These are phyloP conservation scores for Aspergillus versicolor DNA, from an alignment of 2,329 filamentous ascomycete genomes.

Conservation along the genomic window DNA sequence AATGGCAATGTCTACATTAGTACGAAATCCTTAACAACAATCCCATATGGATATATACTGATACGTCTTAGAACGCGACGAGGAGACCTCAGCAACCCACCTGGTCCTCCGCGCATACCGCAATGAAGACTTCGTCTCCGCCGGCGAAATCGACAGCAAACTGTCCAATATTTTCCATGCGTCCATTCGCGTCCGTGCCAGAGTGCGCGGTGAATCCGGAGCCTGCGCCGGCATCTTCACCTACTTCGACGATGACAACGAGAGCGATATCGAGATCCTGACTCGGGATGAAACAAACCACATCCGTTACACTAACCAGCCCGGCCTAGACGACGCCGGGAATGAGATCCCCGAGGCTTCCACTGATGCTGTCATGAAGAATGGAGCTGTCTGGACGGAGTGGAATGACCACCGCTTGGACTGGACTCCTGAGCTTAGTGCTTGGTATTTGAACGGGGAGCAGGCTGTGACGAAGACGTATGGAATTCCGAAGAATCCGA, in stretches of 20 bases:
- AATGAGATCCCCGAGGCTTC: slow-evolving; percentile 3
- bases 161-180: not conserved
- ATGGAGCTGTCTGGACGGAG: not conserved
- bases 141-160: slow-evolving; percentile 1
- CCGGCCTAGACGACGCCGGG: not conserved
- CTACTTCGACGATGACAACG: slow-evolving; percentile 3
- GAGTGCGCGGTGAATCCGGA: slow-evolving; percentile 1
- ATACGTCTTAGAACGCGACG: not conserved
- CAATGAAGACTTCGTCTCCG: not conserved
- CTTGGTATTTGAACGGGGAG: slow-evolving; percentile 2
- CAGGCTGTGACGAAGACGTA: not conserved
- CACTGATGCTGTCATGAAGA: not conserved
- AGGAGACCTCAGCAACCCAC: not conserved
- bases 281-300: not conserved
- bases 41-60: not conserved
- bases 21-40: not conserved
- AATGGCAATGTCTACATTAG: not conserved
- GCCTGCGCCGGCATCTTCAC: slow-evolving; percentile 8
- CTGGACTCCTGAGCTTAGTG: slow-evolving; percentile 3
- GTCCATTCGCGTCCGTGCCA: not conserved
- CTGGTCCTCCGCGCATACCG: not conserved
- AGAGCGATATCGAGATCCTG: slow-evolving; percentile 8
- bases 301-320: slow-evolving; percentile 7
- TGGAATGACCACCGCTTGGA: slow-evolving; percentile 6
- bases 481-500: not conserved